Base-by-base conservation (phyloP, 176 grass and related monocot genomes). In the Pharus latifolius region DNA sequence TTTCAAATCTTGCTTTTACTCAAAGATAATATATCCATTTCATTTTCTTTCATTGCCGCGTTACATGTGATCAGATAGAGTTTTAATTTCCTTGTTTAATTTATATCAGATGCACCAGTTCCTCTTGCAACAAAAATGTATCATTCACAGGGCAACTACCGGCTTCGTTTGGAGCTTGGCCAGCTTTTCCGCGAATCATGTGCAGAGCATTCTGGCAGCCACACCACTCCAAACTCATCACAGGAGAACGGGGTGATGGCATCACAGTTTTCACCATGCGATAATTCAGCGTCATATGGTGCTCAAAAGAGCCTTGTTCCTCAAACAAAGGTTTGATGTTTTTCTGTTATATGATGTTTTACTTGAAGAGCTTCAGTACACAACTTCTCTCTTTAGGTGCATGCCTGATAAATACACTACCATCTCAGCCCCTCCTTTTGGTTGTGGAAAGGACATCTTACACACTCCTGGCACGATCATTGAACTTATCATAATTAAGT, bases 91-190 rank as follows among this genome's bases (percentile, higher is more conserved):
- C 60, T 80, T 33, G 53, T 73, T 51, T 67, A 44, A 64, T 80
- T 30, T 82, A 60, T 78, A 69, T 56, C 78, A 88, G 89, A 76
- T 82, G 82, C 56, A 18, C 78, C 89, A 47, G 59, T 28, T 55
- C 89, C 89, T 64, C 82, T 92, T 69, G 89, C 89, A 57, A 82
- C 89, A 65, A 92, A 92, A 88, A 77, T 88, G 62, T 92, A 88
- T 70, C 79, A 92, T 59, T 85, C 85, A 79, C 85, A 71, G 51
- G 85, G 85, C 12, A 82, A 80, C 50, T 35, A 69, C 62, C 64
- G 49, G 63, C 81, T 92, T 53, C 73, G 82, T 12, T 59, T 75
- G 42, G 82, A 92, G 63, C 89, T 92, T 69, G 65, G 69, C 38
- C 85, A 85, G 50, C 65, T 88, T 79, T 92, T 85, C 31, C 82